These are phyloP conservation scores for Mycena filopes DNA, from an alignment of 768 basidiomycete species.

Conservation along the genomic window DNA sequence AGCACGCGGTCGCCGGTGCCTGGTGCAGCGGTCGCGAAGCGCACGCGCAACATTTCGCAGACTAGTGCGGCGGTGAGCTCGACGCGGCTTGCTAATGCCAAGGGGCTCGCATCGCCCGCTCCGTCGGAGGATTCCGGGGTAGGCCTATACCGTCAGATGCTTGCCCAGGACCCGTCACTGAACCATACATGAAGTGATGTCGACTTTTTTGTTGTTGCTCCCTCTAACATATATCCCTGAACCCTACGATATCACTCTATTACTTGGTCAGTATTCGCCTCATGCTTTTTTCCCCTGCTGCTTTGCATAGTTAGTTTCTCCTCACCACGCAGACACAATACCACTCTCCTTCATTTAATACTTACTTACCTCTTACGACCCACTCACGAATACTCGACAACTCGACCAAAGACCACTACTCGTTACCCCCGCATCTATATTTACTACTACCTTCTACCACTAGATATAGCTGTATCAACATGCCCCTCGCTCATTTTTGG, in stretches of 20 bases:
- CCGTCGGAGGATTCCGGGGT: conserved; percentile 87
- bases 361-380: conserved; percentile 26
- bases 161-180: conserved; percentile 79
- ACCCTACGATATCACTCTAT: conserved; percentile 33
- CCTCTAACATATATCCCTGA: conserved; percentile 40
- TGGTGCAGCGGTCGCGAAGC: conserved; percentile 55
- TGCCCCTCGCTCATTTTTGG: conserved; percentile 30
- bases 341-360: conserved; percentile 30
- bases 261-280: conserved; percentile 29
- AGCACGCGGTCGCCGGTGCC: conserved; percentile 60
- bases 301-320: conserved; percentile 29
- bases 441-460: conserved; percentile 37
- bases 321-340: conserved; percentile 21
- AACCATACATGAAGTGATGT: conserved; percentile 51
- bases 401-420: conserved; percentile 21
- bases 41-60: conserved; percentile 78
- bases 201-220: conserved; percentile 27
- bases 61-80: conserved; percentile 68
- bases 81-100: conserved; percentile 49
- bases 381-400: conserved; percentile 30
- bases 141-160: conserved; percentile 83
- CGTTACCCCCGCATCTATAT: conserved; percentile 38
- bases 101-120: conserved; percentile 73
- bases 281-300: conserved; percentile 27
- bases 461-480: conserved; percentile 37